Evolutionary conservation across 345 rosid species (phyloP).

Genomic region (Raphanus sativus): DNA sequence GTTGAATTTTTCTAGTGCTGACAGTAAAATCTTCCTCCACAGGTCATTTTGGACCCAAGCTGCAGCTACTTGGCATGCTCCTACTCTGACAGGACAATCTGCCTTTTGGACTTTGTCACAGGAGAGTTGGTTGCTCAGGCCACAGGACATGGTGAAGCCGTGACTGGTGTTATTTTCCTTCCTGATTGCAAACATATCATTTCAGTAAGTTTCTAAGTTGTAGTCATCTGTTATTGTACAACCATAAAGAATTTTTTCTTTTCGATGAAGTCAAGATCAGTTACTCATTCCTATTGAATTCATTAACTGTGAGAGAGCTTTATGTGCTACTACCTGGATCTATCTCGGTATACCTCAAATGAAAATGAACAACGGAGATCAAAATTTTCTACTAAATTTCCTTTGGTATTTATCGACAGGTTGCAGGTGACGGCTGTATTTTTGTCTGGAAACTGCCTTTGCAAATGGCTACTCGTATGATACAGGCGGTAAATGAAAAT

Average conservation of each 20-base stretch:
- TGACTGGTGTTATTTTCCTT: constrained; percentile 77
- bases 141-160: constrained; percentile 73
- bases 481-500: constrained; percentile 48
- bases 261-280: constrained; percentile 2
- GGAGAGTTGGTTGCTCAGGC: constrained; percentile 74
- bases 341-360: constrained; percentile 17
- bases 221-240: constrained; percentile 6
- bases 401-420: constrained; percentile 47
- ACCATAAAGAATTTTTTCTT: background rate
- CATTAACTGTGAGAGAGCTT: background rate
- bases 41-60: constrained; percentile 84
- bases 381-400: background rate
- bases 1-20: constrained; percentile 23
- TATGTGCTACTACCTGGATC: background rate
- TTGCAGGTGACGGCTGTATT: constrained; percentile 74
- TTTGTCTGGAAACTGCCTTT: constrained; percentile 75
- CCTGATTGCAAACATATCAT: constrained; percentile 83
- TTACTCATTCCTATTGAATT: background rate
- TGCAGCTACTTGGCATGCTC: constrained; percentile 69
- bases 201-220: constrained; percentile 60
- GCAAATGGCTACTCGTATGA: constrained; percentile 56
- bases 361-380: background rate
- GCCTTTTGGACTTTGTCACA: constrained; percentile 56
- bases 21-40: constrained; percentile 29
- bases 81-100: constrained; percentile 69